These are phyloP conservation scores for Pyrus communis DNA, from an alignment of 306 rosid species.

Conservation along the genomic window DNA sequence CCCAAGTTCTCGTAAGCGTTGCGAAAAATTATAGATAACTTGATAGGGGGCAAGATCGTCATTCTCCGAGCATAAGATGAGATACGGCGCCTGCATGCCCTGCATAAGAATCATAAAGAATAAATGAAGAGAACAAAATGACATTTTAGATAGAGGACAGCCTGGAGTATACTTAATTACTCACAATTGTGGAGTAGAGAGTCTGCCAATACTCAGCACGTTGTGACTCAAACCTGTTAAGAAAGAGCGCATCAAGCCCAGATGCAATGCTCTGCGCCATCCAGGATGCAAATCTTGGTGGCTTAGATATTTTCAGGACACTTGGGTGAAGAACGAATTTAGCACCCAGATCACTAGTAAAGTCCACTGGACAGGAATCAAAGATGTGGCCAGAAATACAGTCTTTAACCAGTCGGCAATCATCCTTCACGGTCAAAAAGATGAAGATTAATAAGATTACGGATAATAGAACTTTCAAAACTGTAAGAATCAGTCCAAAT, in stretches of 20 bases:
- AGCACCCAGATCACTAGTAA: slow-evolving; percentile 88
- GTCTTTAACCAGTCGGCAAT: slow-evolving; percentile 65
- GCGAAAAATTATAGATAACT: slow-evolving; percentile 63
- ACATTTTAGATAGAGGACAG: neutral
- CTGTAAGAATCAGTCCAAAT: neutral
- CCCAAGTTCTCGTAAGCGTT: slow-evolving; percentile 63
- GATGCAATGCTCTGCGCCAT: slow-evolving; percentile 67
- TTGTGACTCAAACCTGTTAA: slow-evolving; percentile 74
- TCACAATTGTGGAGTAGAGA: slow-evolving; percentile 77
- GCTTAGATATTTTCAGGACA: slow-evolving; percentile 64
- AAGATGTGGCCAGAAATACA: slow-evolving; percentile 77
- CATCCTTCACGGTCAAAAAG: slow-evolving; percentile 46
- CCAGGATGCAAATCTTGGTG: slow-evolving; percentile 80
- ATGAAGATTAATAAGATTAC: neutral
- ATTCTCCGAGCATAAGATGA: slow-evolving; percentile 71
- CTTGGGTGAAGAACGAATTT: slow-evolving; percentile 74
- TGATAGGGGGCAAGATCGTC: slow-evolving; percentile 84
- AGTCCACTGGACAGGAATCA: slow-evolving; percentile 97
- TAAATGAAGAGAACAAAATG: neutral
- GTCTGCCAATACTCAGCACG: slow-evolving; percentile 97
- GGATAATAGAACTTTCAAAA: neutral
- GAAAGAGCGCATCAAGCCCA: slow-evolving; percentile 86
- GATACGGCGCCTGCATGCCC: slow-evolving; percentile 88
- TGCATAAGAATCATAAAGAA: slow-evolving; percentile 31
- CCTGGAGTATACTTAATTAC: slow-evolving; percentile 10